Conservation (phyloP, 345 rosid genomes). For the Brassica napus region DNA sequence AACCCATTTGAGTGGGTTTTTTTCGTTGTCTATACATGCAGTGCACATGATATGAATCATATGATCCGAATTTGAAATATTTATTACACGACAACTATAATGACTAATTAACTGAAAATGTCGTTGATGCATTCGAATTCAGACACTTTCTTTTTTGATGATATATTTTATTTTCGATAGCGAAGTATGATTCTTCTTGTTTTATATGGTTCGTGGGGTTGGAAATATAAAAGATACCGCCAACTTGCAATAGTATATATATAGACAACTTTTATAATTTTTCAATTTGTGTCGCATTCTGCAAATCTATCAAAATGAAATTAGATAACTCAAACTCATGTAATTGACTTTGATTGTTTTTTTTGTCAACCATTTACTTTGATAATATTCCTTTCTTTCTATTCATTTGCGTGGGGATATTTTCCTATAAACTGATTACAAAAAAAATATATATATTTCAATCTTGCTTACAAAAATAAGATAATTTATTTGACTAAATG, state of each 20-base stretch:
- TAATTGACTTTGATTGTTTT: slow-evolving; percentile 3
- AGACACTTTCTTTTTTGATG: slow-evolving; percentile 11
- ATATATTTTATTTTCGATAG: slow-evolving; percentile 19
- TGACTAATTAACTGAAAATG: slow-evolving; percentile 39
- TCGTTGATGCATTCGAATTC: slow-evolving; percentile 36
- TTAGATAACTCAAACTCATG: slow-evolving; percentile 12
- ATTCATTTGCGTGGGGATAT: background rate
- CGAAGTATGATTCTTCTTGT: slow-evolving; percentile 23
- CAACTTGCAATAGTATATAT: slow-evolving; percentile 13
- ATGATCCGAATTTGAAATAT: slow-evolving; percentile 28
- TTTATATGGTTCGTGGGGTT: slow-evolving; percentile 12
- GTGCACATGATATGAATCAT: slow-evolving; percentile 42
- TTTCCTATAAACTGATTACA: background rate
- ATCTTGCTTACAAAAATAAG: too few relatives aligned
- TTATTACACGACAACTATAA: slow-evolving; percentile 38
- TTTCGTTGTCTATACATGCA: slow-evolving; percentile 33
- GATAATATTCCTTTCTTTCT: background rate
- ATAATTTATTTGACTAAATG: too few relatives aligned
- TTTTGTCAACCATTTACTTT: too few relatives aligned
- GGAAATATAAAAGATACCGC: slow-evolving; percentile 24
- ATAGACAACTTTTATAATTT: background rate
- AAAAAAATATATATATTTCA: too few relatives aligned
- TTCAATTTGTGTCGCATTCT: background rate
- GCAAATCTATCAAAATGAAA: background rate
- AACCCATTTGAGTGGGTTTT: slow-evolving; percentile 7